Evolutionary conservation across 495 filamentous ascomycete species (phyloP), one percentile per base, ranked within the genome.

Genomic region (Trichocladium uniseriatum): DNA sequence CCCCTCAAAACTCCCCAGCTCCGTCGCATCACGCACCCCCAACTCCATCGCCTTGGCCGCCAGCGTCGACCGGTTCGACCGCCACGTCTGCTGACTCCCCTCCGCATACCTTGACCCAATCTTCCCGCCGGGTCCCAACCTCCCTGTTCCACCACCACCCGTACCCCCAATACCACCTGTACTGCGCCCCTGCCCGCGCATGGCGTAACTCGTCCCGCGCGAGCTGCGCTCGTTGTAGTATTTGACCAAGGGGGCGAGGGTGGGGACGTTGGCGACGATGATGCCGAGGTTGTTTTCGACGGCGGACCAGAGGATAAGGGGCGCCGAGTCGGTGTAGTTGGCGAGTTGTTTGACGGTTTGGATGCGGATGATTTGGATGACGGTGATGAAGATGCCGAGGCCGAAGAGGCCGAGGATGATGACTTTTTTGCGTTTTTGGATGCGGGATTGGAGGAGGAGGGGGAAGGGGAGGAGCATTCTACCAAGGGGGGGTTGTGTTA

Each of bases 281-380:
- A 77, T 67, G 5, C 75, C 77, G 3, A 80, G 56, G 48, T 74
- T 73, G 51, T 67, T 65, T 46, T 79, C 76, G 5, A 79, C 60
- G 6, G 61, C 50, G 13, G 75, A 78, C 74, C 76, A 79, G n/a
- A 74, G 59, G 24, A 75, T 63, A 14, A 78, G 59, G 0, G 60
- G 54, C 8, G 70, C 64, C 37, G 66, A 71, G 57, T 78, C 71
- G 24, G 69, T 65, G 51, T 68, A 69, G 49, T 69, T 67, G 27
- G 44, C 45, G 2, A 76, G 62, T 35, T 61, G 59, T 22, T 64
- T 67, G 38, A 79, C 63, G 20, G 61, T 73, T 53, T 74, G 69
- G 49, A 80, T 74, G 31, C 76, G 75, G 48, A 78, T 68, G 45
- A 77, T 70, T 53, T 79, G 74, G 48, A 75, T 76, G 47, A 71